These are phyloP conservation scores for Epichloe sp. DNA, from an alignment of 2,329 filamentous ascomycete genomes.

Conservation along the genomic window DNA sequence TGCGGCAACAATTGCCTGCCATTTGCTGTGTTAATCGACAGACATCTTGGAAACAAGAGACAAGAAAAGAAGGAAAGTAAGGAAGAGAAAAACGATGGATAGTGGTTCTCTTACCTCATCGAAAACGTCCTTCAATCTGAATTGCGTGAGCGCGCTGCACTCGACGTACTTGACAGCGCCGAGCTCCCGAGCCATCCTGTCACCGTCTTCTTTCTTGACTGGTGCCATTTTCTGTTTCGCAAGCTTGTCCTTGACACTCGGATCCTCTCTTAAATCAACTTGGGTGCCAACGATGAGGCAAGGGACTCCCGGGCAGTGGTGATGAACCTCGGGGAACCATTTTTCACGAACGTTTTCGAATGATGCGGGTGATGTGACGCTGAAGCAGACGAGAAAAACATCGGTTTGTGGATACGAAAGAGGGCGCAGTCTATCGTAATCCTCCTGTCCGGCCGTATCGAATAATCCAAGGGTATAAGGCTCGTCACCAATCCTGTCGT, in stretches of 20 bases:
- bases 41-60: background rate
- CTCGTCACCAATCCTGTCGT: constrained; percentile 86
- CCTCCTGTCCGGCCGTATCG: constrained; percentile 97
- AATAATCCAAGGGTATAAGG: constrained; percentile 95
- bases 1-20: constrained; percentile 84
- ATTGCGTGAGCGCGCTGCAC: constrained; percentile 95
- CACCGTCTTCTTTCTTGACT: constrained; percentile 82
- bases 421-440: constrained; percentile 94
- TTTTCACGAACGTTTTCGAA: constrained; percentile 99
- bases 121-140: constrained; percentile 97
- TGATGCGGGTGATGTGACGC: constrained; percentile 89
- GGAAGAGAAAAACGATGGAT: background rate
- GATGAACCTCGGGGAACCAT: constrained; percentile 97
- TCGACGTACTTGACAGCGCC: constrained; percentile 98
- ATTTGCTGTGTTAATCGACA: background rate
- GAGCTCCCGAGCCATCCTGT: constrained; percentile 93
- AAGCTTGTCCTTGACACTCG: constrained; percentile 78
- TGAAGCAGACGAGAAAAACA: constrained; percentile 98
- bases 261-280: constrained; percentile 86
- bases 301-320: constrained; percentile 94
- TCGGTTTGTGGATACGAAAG: constrained; percentile 97
- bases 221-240: constrained; percentile 93
- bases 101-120: constrained; percentile 60
- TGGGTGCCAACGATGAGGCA: constrained; percentile 97
- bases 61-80: background rate